Percentiles rank a stretch among this genome's conserved stretches.
Conservation (phyloP, 2,329 filamentous ascomycete genomes). For the Colletotrichum shisoi region DNA sequence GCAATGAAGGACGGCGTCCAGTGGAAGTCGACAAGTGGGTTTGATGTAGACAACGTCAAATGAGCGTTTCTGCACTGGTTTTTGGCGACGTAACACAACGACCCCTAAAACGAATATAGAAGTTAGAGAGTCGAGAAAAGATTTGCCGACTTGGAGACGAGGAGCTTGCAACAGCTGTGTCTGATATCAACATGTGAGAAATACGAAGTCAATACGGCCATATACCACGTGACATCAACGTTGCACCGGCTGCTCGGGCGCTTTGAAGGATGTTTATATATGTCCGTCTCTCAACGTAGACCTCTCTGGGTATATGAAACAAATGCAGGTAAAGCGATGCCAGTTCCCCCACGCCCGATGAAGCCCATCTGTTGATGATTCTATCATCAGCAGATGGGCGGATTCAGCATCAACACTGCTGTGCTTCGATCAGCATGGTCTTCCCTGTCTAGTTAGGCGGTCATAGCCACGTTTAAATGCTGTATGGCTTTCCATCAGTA, state of each 20-base stretch:
- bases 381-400: too few species aligned
- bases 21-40: slow-evolving; percentile 32
- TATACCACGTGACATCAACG: neutral
- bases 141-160: too few species aligned
- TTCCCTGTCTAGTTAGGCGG: neutral
- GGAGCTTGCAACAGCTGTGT: too few species aligned
- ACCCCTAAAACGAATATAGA: too few species aligned
- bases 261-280: neutral
- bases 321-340: slow-evolving; percentile 22
- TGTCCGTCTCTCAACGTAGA: neutral
- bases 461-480: slow-evolving; percentile 48
- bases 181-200: neutral
- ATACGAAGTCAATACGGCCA: neutral
- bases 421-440: neutral
- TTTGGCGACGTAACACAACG: neutral
- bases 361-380: slow-evolving; percentile 15
- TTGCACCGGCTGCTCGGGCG: neutral
- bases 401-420: neutral
- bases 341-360: slow-evolving; percentile 16
- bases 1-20: slow-evolving; percentile 46
- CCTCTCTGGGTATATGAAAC: slow-evolving; percentile 29
- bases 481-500: slow-evolving; percentile 66
- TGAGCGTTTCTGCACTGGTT: neutral
- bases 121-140: neutral
- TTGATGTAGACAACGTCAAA: slow-evolving; percentile 36